Evolutionary conservation across 169 alveolate genomes (phyloP).

Genomic region (Cryptosporidium andersoni): DNA sequence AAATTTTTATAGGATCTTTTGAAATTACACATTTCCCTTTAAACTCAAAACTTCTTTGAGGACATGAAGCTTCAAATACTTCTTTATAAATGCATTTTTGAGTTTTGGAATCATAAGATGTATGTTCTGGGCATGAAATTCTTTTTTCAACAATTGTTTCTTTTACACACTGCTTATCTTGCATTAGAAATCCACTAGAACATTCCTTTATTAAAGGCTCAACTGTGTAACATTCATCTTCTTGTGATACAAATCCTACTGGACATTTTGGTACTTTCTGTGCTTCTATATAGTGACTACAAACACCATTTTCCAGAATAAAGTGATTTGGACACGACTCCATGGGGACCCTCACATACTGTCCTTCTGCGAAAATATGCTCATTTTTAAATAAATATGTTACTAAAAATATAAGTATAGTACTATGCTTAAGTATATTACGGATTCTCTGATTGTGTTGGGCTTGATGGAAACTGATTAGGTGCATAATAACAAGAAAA

Average conservation of each 20-base stretch:
- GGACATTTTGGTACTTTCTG: conserved; percentile 70
- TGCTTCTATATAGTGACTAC: conserved; percentile 50
- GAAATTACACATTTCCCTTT: conserved; percentile 30
- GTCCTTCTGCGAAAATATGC: neutral
- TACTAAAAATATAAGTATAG: too few relatives aligned
- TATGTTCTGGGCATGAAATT: conserved; percentile 9
- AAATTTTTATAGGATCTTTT: conserved; percentile 35
- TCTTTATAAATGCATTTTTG: conserved; percentile 45
- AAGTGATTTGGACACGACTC: conserved; percentile 61
- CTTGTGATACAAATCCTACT: conserved; percentile 55
- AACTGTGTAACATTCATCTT: conserved; percentile 40
- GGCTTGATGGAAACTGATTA: too few relatives aligned
- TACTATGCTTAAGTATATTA: too few relatives aligned
- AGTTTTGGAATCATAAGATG: neutral
- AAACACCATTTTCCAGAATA: conserved; percentile 50
- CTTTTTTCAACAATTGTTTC: conserved; percentile 32
- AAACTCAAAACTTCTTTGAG: conserved; percentile 48
- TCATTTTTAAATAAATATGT: too few relatives aligned
- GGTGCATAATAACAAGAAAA: too few relatives aligned
- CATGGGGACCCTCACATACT: conserved; percentile 60
- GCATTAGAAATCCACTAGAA: conserved; percentile 64
- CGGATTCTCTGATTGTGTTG: too few relatives aligned
- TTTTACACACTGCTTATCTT: conserved; percentile 62
- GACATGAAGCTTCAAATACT: conserved; percentile 24
- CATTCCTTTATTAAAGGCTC: conserved; percentile 60